Evolutionary conservation across 495 filamentous ascomycete genomes (phyloP), one percentile per base, ranked within the genome.

Genomic region (Aspergillus bridgeri): DNA sequence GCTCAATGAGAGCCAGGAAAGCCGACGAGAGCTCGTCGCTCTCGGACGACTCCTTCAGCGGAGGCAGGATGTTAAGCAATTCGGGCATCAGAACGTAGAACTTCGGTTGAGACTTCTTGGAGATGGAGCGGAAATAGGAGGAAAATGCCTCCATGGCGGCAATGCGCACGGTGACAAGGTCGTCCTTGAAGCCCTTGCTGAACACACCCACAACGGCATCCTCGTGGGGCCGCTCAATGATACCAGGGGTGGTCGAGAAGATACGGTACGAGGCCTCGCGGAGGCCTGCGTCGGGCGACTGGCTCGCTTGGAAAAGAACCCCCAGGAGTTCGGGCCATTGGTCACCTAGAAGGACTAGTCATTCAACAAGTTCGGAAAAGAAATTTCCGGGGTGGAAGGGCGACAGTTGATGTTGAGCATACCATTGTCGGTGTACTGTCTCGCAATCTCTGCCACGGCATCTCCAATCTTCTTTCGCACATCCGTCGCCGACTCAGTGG

Each of bases 141-240:
- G 94, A 86, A 67, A 97, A 98, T 9, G 95, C 95, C 63, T 97
- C 91, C 88, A 98, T 93, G 53, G 95, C 91, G 33, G 93, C 86
- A 58, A 98, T 85, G 47, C 92, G 88, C 48, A 96, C 90, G 19
- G 82, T 73, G 42, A 91, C 84, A 29, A 91, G 87, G 22, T 86
- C 85, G 75, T 99, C 95, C 61, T 90, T 90, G 75, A 99, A 96
- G 18, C 92, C 95, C 61, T 86, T 88, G 54, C 86, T 83, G 67
- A 99, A 99, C 3, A 92, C 92, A 38, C 79, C 78, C 11, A 92
- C 73, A 15, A 98, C 91, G 21, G 86, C 83, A 59, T 90, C 88
- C 65, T 96, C 90, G 65, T 99, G 93, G 64, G 96, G 90, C 72
- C 87, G 93, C 71, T 96, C 92, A 63, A 99, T 98, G 64, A 99